Percentiles rank a stretch among this genome's conserved stretches.
phyloP scores from a whole-genome alignment of 352 stramenopile genomes.

The Phytophthora citrophthora region DNA sequence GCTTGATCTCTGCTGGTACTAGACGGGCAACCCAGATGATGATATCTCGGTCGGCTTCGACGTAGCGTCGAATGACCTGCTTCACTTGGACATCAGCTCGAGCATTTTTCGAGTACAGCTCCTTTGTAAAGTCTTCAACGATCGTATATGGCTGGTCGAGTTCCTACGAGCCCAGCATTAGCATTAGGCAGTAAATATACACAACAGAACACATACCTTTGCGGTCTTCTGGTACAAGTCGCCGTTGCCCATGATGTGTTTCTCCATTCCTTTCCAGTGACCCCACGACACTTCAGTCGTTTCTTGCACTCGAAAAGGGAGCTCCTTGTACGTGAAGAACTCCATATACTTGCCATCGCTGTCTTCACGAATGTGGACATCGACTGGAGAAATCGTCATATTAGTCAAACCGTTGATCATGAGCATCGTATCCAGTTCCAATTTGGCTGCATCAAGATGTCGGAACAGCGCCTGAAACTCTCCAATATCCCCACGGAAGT shows the following conservation, averaged over 20 bases:
- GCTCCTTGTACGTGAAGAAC: constrained; percentile 27
- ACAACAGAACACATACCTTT: constrained; percentile 13
- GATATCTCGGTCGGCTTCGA: constrained; percentile 58
- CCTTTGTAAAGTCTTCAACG: constrained; percentile 60
- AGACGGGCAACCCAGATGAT: constrained; percentile 63
- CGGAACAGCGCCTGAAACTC: constrained; percentile 25
- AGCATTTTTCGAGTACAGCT: constrained; percentile 54
- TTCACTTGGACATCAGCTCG: constrained; percentile 55
- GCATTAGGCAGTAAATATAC: not conserved
- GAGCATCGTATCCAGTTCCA: constrained; percentile 28
- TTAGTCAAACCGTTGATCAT: constrained; percentile 18
- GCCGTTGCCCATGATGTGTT: constrained; percentile 27
- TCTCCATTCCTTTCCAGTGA: constrained; percentile 35
- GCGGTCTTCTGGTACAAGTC: constrained; percentile 30
- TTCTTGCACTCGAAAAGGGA: constrained; percentile 24
- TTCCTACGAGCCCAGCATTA: not conserved
- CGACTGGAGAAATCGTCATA: constrained; percentile 22
- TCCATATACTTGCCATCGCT: constrained; percentile 25
- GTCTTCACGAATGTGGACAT: constrained; percentile 25
- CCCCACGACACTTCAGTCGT: constrained; percentile 25
- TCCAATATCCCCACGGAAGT: constrained; percentile 16
- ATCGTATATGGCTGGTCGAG: constrained; percentile 54
- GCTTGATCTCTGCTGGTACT: constrained; percentile 55
- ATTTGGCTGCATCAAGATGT: constrained; percentile 21
- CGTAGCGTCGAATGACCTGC: constrained; percentile 59